These are phyloP conservation scores for Sedum album DNA, from an alignment of 164 flowering plant species.

Conservation along the genomic window DNA sequence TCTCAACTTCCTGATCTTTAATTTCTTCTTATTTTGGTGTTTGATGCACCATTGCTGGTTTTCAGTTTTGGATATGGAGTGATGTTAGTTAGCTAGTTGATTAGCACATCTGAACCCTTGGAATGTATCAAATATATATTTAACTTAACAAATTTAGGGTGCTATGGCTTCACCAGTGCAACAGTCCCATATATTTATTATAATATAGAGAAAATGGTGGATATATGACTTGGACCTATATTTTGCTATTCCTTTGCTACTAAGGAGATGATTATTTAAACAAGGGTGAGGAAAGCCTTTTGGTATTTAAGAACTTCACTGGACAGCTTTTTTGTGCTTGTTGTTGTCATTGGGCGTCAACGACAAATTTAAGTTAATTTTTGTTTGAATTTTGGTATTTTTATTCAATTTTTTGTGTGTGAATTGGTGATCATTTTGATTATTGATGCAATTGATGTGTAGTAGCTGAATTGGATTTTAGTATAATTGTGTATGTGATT, in stretches of 20 bases:
- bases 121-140: not conserved
- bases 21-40: too few species aligned
- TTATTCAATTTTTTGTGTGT: too few species aligned
- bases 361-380: conserved; percentile 4
- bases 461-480: too few species aligned
- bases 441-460: too few species aligned
- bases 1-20: too few species aligned
- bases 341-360: not conserved
- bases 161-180: not conserved
- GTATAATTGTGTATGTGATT: too few species aligned
- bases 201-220: not conserved
- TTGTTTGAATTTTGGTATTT: too few species aligned
- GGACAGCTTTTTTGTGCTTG: not conserved
- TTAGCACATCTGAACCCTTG: not conserved
- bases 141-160: not conserved
- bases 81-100: not conserved
- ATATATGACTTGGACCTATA: not conserved
- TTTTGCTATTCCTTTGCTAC: not conserved
- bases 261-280: not conserved
- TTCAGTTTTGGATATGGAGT: not conserved
- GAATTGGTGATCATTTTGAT: too few species aligned
- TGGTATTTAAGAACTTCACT: not conserved
- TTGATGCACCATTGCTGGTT: too few species aligned
- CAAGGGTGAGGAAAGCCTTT: not conserved
- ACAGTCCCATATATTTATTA: too few species aligned